Percentiles rank a stretch among this genome's conserved stretches.
phyloP scores from a whole-genome alignment of 106 monocot species.

The Dendrobium nobile region DNA sequence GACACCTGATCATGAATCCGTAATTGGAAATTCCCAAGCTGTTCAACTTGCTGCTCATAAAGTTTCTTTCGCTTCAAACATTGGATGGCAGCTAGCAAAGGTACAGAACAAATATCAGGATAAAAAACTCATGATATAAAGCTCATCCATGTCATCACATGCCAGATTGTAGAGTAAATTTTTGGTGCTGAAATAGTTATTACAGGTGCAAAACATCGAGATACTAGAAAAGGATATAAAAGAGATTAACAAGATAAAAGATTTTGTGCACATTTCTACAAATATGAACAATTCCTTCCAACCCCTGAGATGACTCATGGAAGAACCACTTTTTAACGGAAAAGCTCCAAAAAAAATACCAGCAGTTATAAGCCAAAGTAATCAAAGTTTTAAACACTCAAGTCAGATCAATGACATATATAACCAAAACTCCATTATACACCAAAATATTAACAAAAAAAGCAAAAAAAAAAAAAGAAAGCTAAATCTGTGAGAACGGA shows the following conservation, averaged over 20 bases:
- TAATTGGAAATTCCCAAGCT: slow-evolving; percentile 94
- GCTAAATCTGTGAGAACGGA: too few relatives aligned
- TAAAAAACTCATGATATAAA: background rate
- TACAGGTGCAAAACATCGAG: background rate
- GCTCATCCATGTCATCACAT: background rate
- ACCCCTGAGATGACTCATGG: background rate
- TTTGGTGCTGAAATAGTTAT: background rate
- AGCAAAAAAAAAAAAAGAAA: too few relatives aligned
- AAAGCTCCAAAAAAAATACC: background rate
- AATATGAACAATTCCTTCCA: slow-evolving; percentile 2
- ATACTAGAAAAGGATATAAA: background rate
- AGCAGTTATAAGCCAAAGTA: background rate
- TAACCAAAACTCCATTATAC: background rate
- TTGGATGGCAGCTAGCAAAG: slow-evolving; percentile 86
- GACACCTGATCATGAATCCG: slow-evolving; percentile 90
- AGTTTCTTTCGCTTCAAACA: slow-evolving; percentile 93
- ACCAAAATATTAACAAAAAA: too few relatives aligned
- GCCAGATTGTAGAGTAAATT: background rate
- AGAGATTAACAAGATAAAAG: background rate
- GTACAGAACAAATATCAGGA: background rate
- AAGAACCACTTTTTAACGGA: background rate
- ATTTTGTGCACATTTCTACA: background rate
- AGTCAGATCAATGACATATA: background rate
- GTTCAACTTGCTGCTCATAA: slow-evolving; percentile 90
- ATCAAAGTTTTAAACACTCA: background rate